These are phyloP conservation scores for Diplodia corticola DNA, from an alignment of 2,329 filamentous ascomycete genomes.

Conservation along the genomic window DNA sequence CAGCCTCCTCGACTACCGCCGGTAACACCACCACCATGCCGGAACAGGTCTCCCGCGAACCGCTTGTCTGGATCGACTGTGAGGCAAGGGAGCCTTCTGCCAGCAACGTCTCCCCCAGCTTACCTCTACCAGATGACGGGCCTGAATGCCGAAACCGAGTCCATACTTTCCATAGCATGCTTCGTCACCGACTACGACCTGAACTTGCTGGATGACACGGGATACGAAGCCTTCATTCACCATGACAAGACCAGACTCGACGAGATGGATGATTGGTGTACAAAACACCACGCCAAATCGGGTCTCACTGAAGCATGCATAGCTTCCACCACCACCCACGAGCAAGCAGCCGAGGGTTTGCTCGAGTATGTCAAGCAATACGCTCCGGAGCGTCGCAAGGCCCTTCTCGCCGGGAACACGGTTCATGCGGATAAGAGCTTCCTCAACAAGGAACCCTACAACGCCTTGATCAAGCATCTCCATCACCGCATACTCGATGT, in stretches of 20 bases:
- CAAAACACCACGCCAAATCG: constrained; percentile 72
- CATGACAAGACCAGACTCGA: constrained; percentile 69
- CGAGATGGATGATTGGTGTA: constrained; percentile 89
- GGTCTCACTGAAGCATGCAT: constrained; percentile 79
- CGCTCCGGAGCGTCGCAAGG: constrained; percentile 66
- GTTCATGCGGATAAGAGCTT: constrained; percentile 90
- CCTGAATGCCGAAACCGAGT: constrained; percentile 73
- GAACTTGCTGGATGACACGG: constrained; percentile 70
- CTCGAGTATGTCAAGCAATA: constrained; percentile 74
- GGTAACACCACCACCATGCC: constrained; percentile 33
- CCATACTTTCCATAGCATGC: constrained; percentile 89
- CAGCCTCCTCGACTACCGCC: background rate
- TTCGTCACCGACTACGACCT: constrained; percentile 83
- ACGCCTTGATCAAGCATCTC: constrained; percentile 70
- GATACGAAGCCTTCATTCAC: constrained; percentile 80
- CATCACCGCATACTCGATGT: constrained; percentile 93
- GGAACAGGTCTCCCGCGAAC: constrained; percentile 57
- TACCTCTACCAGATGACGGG: constrained; percentile 77
- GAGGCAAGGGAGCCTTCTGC: constrained; percentile 50
- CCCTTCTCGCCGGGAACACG: constrained; percentile 84
- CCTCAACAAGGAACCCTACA: constrained; percentile 72
- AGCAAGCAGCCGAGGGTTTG: constrained; percentile 70
- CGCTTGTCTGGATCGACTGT: constrained; percentile 85
- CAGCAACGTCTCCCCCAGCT: background rate
- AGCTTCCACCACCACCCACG: constrained; percentile 69